phyloP scores from a whole-genome alignment of 805 yeast species.

The Myxozyma geophila region DNA sequence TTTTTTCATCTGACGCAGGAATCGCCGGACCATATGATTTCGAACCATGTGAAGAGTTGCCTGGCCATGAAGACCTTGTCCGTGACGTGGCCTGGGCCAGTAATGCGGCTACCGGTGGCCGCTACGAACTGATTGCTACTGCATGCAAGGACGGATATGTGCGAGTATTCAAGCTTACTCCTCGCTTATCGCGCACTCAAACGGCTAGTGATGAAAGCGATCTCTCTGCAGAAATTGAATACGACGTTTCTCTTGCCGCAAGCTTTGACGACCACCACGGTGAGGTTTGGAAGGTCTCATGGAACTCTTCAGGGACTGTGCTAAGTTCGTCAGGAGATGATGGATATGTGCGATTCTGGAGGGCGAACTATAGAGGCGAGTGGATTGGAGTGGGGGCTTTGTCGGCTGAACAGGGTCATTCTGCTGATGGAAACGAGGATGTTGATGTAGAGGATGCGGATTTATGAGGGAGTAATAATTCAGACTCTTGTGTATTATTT shows the following conservation, averaged over 20 bases:
- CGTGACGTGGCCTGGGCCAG: constrained; percentile 35
- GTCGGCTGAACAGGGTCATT: constrained; percentile 54
- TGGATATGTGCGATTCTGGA: constrained; percentile 90
- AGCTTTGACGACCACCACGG: constrained; percentile 76
- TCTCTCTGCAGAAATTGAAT: constrained; percentile 7
- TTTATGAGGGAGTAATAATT: background rate
- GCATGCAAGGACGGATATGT: constrained; percentile 95
- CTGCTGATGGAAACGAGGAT: constrained; percentile 14
- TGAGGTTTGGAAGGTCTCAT: constrained; percentile 94
- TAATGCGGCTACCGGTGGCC: constrained; percentile 54
- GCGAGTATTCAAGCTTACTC: constrained; percentile 73
- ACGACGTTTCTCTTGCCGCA: constrained; percentile 64
- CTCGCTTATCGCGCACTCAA: background rate
- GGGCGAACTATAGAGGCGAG: constrained; percentile 79
- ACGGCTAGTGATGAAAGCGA: background rate
- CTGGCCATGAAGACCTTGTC: constrained; percentile 60
- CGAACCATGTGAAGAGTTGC: constrained; percentile 49
- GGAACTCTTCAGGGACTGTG: constrained; percentile 94
- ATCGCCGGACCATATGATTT: constrained; percentile 46
- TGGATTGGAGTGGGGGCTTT: constrained; percentile 92
- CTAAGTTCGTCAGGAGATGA: constrained; percentile 95
- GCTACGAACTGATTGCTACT: constrained; percentile 86
- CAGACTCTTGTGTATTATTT: background rate
- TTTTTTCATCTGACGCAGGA: constrained; percentile 29
- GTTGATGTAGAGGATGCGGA: background rate